Evolutionary conservation across 2,329 filamentous ascomycete genomes (phyloP), one percentile per base, ranked within the genome.

Genomic region (Diaporthe sp.): DNA sequence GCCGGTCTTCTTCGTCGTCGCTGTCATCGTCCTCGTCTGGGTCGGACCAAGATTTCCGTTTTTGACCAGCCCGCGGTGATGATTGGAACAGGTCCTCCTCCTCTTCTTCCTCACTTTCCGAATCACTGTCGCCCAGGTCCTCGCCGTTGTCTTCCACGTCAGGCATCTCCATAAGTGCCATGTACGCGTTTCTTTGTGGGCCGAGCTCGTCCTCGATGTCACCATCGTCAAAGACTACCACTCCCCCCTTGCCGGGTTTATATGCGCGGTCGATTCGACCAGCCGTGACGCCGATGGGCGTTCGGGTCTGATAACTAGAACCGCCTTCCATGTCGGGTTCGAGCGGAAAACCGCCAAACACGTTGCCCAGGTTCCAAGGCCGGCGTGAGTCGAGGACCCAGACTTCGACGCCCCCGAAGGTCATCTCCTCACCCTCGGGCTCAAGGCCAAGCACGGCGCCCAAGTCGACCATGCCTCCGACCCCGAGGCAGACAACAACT

Each of bases 221-320:
- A 1, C 96, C 97, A 81, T 98, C 97, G 80, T 98, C 97, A 82
- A 97, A 97, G 2, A 98, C 95, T 76, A 99, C 91, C 55, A 99
- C 94, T 0, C 97, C 97, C 25, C 96, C 96, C 80, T 90, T 93
- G 40, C 95, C 94, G 7, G 94, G 91, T 77, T 90, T 92, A 82
- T 97, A 98, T 0, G 88, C 86, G 19, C 91, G 89, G 35, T 90
- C 88, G 68, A 98, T 90, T 73, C 91, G 91, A 1, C 96, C 96
- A 58, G 91, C 91, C 28, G 90, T 89, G 4, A 98, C 91, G 12
- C 96, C 95, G 15, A 84, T 80, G 9, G 90, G 90, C 76, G 89
- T 89, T 76, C 89, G 86, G 55, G 88, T 82, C 79, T 86, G 83
- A 76, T 87, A 86, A 55, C 83, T 86, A n/a, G 82, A 80, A 8